Evolutionary conservation across 2,329 filamentous ascomycete genomes (phyloP), one percentile per base, ranked within the genome.

Genomic region (Penicillium sp.): DNA sequence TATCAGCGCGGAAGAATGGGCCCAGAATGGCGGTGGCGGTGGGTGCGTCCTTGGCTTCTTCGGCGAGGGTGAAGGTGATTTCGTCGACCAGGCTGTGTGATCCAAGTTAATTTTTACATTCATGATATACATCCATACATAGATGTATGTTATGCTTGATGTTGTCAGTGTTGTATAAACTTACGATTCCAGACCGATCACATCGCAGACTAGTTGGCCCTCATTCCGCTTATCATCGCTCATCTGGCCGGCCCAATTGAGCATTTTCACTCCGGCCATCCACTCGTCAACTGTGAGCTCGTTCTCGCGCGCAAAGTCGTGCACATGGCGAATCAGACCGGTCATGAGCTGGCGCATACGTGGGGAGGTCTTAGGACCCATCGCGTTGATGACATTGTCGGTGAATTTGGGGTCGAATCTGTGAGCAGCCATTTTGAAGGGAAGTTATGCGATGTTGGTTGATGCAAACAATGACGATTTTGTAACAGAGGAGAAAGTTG

Each of bases 21-120:
- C 92, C 92, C 0, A 96, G 85, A 67, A 96, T 92, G 44, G 92
- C 88, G 4, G 90, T 91, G 2, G 91, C 86, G 5, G 91, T 95
- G 12, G 88, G 82, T 0, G 81, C 82, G 42, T 84, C 82, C 15
- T 79, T 72, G 15, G 81, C 79, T 58, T 83, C 80, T 54, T 84
- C 83, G 33, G 85, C 84, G 55, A 85, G 81, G 63, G 87, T 88
- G 79, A 88, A 90, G 59, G 90, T 91, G 72, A 95, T 94, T 75
- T 94, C 91, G 75, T 94, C 91, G 51, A 93, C 90, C 4, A 91
- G 85, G 5, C 79, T 81, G 44, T 38, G 12, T 4, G 12, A 9
- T 4, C 17, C 4, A 42, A 9, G 22, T 63, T 38, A 61, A 55
- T 42, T 45, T 30, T 45, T 53, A 8, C 10, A 5, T 40, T 38